Base-by-base conservation (phyloP, 2,329 filamentous ascomycete species). In the Escovopsis sp. region DNA sequence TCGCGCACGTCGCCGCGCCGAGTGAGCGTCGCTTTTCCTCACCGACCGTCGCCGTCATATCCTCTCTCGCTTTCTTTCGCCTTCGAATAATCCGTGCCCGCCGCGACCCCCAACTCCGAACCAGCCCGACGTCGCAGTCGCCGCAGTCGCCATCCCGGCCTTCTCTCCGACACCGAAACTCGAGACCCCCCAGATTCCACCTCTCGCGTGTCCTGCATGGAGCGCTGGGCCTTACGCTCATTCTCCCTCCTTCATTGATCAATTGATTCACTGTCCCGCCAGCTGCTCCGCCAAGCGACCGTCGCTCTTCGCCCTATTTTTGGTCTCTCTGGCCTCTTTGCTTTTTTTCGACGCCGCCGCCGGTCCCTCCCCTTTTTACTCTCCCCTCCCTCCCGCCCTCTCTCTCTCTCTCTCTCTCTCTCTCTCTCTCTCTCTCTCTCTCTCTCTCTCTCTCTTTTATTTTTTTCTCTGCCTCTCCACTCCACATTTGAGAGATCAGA, bases 191-290 rank as follows among this genome's bases (percentile, higher is more conserved):
- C 12, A 19, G 26, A 12, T 12, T 15, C 37, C 18, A 38, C 18
- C 41, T 39, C 33, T 38, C 26, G 26, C 26, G 32, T 43, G 39
- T 43, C 38, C 54, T 57, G 57, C 44, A 59, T 60, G 55, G 57
- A 58, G 58, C 55, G 53, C 58, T 57, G 54, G 56, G 48, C 40
- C 49, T 32, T 41, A 18, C 39, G 38, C 18, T 36, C 33, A 6
- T 30, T 30, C 6, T 30, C 15, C 6, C 28, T 30, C 28, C 28
- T 30, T 6, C 6, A 30, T 30, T 30, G 6, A 30, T 30, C 28
- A 3, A 30, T 30, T 30, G 28, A 6, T 30, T 30, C 28, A 33
- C 44, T 15, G 9, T 15, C n/a, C n/a, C 33, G 39, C 39, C 39
- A 10, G 28, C 26, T n/a, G 15, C 12, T 23, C 12, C 28, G 33